phyloP scores from a whole-genome alignment of 495 filamentous ascomycete species.

The Articulospora tetracladia region DNA sequence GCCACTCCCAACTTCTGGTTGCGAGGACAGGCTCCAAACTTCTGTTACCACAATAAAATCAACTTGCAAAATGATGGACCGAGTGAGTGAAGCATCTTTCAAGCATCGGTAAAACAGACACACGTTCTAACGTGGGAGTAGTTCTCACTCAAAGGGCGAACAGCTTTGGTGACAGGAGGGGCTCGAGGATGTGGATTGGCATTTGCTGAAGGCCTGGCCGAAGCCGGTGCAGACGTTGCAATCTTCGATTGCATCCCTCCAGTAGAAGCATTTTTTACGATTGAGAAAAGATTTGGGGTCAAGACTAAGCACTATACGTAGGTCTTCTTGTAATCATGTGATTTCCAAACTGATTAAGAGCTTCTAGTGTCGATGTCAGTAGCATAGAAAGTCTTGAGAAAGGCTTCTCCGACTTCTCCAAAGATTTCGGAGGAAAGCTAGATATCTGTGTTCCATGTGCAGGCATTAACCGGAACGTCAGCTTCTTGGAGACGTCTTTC shows the following conservation, averaged over 20 bases:
- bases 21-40: too few relatives aligned
- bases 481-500: conserved; percentile 39
- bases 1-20: neutral
- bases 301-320: conserved; percentile 34
- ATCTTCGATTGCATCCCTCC: conserved; percentile 35
- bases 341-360: neutral
- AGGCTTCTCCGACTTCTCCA: conserved; percentile 27
- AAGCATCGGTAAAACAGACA: too few relatives aligned
- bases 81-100: too few relatives aligned
- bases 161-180: conserved; percentile 47
- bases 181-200: conserved; percentile 45
- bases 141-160: conserved; percentile 48
- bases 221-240: conserved; percentile 30
- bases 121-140: neutral
- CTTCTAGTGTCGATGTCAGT: conserved; percentile 13
- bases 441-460: conserved; percentile 40
- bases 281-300: conserved; percentile 32
- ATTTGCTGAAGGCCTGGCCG: conserved; percentile 28
- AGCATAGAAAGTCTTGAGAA: conserved; percentile 3
- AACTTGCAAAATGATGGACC: neutral
- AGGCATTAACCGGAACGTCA: conserved; percentile 35
- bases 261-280: conserved; percentile 24
- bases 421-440: conserved; percentile 37
- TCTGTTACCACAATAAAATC: too few relatives aligned
- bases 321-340: neutral